These are phyloP conservation scores for Tricholoma sp. DNA, from an alignment of 768 basidiomycete species.

Conservation along the genomic window DNA sequence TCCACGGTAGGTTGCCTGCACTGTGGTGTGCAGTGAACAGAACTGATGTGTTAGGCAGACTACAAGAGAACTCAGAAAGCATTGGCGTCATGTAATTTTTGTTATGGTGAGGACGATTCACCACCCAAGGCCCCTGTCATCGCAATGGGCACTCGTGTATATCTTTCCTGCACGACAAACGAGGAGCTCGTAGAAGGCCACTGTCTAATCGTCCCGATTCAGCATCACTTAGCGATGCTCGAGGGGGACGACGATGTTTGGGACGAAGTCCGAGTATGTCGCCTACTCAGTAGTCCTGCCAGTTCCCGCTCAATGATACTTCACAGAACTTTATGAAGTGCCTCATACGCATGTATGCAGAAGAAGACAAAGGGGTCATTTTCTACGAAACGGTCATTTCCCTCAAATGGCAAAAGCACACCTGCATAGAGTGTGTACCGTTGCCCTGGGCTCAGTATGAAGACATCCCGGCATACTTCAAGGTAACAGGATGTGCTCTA, in stretches of 20 bases:
- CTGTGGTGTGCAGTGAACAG: neutral
- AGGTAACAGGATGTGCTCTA: slow-evolving; percentile 38
- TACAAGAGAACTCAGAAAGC: slow-evolving; percentile 93
- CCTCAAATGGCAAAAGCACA: slow-evolving; percentile 86
- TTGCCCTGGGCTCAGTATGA: slow-evolving; percentile 87
- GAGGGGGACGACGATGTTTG: slow-evolving; percentile 97
- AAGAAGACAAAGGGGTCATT: slow-evolving; percentile 88
- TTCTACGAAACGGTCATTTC: slow-evolving; percentile 93
- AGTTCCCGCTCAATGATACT: neutral
- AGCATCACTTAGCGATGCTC: slow-evolving; percentile 86
- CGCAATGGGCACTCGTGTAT: slow-evolving; percentile 86
- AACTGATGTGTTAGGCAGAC: slow-evolving; percentile 45
- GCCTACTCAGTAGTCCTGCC: slow-evolving; percentile 5
- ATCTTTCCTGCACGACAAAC: slow-evolving; percentile 81
- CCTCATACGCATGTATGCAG: slow-evolving; percentile 90
- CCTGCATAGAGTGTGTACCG: slow-evolving; percentile 90
- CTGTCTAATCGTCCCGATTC: slow-evolving; percentile 92
- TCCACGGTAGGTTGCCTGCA: slow-evolving; percentile 59
- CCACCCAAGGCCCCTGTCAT: slow-evolving; percentile 83
- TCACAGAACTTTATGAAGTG: slow-evolving; percentile 80
- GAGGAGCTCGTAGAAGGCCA: slow-evolving; percentile 93
- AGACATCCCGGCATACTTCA: slow-evolving; percentile 88
- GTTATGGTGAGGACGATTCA: slow-evolving; percentile 89
- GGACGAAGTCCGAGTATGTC: slow-evolving; percentile 87
- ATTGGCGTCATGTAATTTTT: slow-evolving; percentile 79